Base-by-base conservation (phyloP, 177 flowering plant genomes). In the Viscum album region DNA sequence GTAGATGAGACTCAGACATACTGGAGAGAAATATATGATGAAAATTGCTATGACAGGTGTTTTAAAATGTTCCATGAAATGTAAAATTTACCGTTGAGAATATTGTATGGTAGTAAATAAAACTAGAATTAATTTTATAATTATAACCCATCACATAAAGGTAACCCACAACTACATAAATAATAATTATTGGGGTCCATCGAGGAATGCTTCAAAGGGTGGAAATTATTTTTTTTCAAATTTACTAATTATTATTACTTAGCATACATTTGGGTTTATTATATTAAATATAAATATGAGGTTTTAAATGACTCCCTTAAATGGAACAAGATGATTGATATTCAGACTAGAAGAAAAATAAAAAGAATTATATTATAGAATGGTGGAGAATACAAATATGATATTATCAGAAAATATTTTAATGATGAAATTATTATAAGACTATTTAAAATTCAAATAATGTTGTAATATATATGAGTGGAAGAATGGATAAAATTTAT, bases 241-340 rank as follows among this genome's bases (percentile, higher is more conserved):
- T 61, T 61, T 8, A 30, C 31, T 10, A 34, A 61, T 69, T 54
- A 72, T 30, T 73, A 59, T 59, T 68, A 30, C 0, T n/a, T n/a
- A n/a, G 17, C 35, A 54, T 0, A 61, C 7, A 41, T 70, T n/a
- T 73, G 76, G 68, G 63, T 76, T 35, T 70, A 73, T 52, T 5
- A 52, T 66, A 70, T 71, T 72, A 54, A 60, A 56, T 10, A 29
- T 17, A 77, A 77, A 23, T 34, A 70, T 75, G 75, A 71, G 52
- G 73, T 73, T 0, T 52, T 69, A 23, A 37, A 39, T 7, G 52
- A 72, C 12, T 75, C 75, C 30, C 66, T 79, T 19, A 61, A 58
- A 4, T 73, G 72, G 73, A 76, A 75, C n/a, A 73, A 64, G 17
- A 36, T 63, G 74, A 33, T 71, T n/a, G 74, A 73, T 32, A 78